phyloP scores from a whole-genome alignment of 169 alveolate genomes.

The Plasmodium chabaudi region DNA sequence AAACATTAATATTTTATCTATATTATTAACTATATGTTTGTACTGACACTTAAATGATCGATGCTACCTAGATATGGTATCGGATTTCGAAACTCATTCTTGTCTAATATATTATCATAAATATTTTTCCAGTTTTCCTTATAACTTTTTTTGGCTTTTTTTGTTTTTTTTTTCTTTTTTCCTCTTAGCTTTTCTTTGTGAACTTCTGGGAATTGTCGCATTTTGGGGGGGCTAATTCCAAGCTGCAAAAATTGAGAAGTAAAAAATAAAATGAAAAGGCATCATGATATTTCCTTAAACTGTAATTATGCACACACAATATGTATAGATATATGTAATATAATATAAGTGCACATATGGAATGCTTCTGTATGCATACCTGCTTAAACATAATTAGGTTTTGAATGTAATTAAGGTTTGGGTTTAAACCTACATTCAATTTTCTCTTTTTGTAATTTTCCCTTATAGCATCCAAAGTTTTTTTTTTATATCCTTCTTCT shows the following conservation, averaged over 20 bases:
- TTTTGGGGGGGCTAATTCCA: slow-evolving; percentile 67
- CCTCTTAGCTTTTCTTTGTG: slow-evolving; percentile 65
- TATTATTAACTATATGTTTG: slow-evolving; percentile 4
- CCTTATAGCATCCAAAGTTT: slow-evolving; percentile 48
- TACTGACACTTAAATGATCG: slow-evolving; percentile 58
- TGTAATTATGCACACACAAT: background rate
- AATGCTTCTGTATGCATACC: slow-evolving; percentile 14
- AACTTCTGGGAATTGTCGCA: slow-evolving; percentile 33
- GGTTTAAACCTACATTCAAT: slow-evolving; percentile 55
- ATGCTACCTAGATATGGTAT: slow-evolving; percentile 20
- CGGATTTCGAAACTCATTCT: slow-evolving; percentile 35
- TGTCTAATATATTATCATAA: slow-evolving; percentile 49
- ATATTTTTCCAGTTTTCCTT: slow-evolving; percentile 71
- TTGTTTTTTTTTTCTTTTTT: slow-evolving; percentile 37
- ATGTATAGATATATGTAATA: background rate
- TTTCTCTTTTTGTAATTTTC: slow-evolving; percentile 72
- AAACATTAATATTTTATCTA: too few species aligned
- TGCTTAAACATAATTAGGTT: slow-evolving; percentile 57
- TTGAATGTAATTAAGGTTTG: slow-evolving; percentile 56
- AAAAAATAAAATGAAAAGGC: background rate
- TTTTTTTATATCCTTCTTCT: slow-evolving; percentile 57
- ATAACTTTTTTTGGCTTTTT: slow-evolving; percentile 32
- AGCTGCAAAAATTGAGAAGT: slow-evolving; percentile 5
- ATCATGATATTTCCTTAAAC: too few species aligned
- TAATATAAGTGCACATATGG: background rate